Percentiles rank a stretch among this genome's conserved stretches.
phyloP scores from a whole-genome alignment of 495 filamentous ascomycete species.

The Penicillium ucsense region DNA sequence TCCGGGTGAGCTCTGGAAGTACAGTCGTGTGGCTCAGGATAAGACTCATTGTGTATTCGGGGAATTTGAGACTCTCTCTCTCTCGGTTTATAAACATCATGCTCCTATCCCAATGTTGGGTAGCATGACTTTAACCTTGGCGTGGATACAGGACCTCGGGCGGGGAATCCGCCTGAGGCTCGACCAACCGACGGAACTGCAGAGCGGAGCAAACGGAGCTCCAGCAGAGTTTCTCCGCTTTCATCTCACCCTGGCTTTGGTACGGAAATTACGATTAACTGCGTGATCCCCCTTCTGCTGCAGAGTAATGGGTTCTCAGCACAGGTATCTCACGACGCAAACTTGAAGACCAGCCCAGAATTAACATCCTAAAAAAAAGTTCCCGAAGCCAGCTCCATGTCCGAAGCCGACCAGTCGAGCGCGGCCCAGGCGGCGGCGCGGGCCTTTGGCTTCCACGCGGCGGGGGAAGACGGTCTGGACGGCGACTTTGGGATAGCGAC shows the following conservation, averaged over 20 bases:
- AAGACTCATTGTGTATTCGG: too few species aligned
- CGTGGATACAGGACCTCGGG: not conserved
- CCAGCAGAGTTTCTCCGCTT: constrained; percentile 17
- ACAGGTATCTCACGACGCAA: not conserved
- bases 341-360: not conserved
- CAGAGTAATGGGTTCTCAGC: constrained; percentile 4
- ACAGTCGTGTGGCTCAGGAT: too few species aligned
- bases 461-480: constrained; percentile 19
- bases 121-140: too few species aligned
- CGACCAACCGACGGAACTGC: not conserved
- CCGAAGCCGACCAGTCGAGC: constrained; percentile 6
- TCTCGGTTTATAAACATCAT: too few species aligned
- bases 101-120: too few species aligned
- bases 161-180: not conserved
- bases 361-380: too few species aligned
- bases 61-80: too few species aligned
- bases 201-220: constrained; percentile 5
- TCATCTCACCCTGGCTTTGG: constrained; percentile 4
- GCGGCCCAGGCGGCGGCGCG: constrained; percentile 8
- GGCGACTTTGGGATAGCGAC: constrained; percentile 12
- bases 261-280: not conserved
- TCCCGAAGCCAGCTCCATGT: constrained; percentile 1
- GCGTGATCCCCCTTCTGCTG: not conserved
- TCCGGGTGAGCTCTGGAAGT: too few species aligned
- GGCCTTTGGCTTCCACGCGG: constrained; percentile 11